A percentile compares a stretch with the other conserved stretches of the same genome.
These are phyloP conservation scores for Bipolaris cookei DNA, from an alignment of 2,329 filamentous ascomycete species.

Conservation along the genomic window DNA sequence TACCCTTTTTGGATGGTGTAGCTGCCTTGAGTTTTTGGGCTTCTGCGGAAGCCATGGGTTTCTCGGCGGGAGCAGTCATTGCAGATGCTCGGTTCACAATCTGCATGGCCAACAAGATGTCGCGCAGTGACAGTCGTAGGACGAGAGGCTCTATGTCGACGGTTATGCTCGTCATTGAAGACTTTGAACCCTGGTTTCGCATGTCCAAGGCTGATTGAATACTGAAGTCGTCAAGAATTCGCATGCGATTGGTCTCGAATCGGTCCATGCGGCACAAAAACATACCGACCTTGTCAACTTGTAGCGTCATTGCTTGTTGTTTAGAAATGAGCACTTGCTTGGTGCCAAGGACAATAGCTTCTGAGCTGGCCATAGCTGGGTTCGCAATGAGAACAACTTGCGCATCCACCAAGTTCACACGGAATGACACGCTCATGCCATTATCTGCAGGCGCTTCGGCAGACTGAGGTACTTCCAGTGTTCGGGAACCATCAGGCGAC, in stretches of 20 bases:
- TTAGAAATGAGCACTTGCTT: constrained; percentile 93
- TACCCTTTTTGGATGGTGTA: constrained; percentile 55
- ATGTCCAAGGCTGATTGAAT: constrained; percentile 87
- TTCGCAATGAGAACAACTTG: constrained; percentile 97
- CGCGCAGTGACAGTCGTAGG: constrained; percentile 84
- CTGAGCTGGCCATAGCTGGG: constrained; percentile 84
- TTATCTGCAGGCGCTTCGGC: constrained; percentile 41
- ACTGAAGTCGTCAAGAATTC: constrained; percentile 96
- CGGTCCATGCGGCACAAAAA: constrained; percentile 98
- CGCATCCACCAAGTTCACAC: constrained; percentile 92
- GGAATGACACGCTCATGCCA: constrained; percentile 80
- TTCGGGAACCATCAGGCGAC: constrained; percentile 41
- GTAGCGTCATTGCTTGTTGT: constrained; percentile 91
- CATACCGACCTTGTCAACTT: constrained; percentile 95
- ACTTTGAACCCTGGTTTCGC: constrained; percentile 63
- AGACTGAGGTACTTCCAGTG: constrained; percentile 24
- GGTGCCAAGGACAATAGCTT: constrained; percentile 92
- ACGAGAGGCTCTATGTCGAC: constrained; percentile 91
- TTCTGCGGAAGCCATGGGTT: constrained; percentile 58
- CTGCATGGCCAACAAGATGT: constrained; percentile 92
- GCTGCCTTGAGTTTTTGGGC: constrained; percentile 62
- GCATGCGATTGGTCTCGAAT: constrained; percentile 86
- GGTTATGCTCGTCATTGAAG: constrained; percentile 76
- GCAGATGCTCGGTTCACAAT: constrained; percentile 91
- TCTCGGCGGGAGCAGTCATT: constrained; percentile 67